Evolutionary conservation across 768 basidiomycete genomes (phyloP).

Genomic region (Termitomyces heimii): DNA sequence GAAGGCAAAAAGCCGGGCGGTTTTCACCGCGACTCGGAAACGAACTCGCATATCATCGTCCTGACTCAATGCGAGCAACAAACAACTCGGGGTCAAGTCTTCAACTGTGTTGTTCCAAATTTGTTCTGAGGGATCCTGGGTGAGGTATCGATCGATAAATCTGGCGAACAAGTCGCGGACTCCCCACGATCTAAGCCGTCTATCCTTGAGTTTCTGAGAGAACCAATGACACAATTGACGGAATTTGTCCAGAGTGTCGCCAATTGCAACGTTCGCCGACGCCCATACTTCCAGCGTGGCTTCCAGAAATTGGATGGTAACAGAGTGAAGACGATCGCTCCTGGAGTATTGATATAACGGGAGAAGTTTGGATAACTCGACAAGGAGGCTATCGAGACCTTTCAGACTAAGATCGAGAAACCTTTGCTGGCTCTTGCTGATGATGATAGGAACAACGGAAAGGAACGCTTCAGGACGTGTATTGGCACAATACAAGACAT

Average conservation of each 20-base stretch:
- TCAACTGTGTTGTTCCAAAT: slow-evolving; percentile 38
- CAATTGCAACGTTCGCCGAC: slow-evolving; percentile 19
- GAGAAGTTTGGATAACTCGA: slow-evolving; percentile 48
- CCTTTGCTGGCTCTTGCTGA: slow-evolving; percentile 49
- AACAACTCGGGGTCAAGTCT: slow-evolving; percentile 29
- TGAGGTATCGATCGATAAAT: slow-evolving; percentile 65
- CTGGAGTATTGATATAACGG: slow-evolving; percentile 46
- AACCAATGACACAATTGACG: slow-evolving; percentile 51
- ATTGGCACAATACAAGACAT: slow-evolving; percentile 41
- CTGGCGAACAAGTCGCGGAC: slow-evolving; percentile 57
- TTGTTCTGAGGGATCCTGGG: slow-evolving; percentile 44
- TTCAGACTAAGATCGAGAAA: slow-evolving; percentile 46
- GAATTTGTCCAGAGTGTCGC: slow-evolving; percentile 38
- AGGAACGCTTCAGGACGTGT: slow-evolving; percentile 46
- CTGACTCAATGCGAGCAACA: slow-evolving; percentile 47
- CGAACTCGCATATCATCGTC: slow-evolving; percentile 84
- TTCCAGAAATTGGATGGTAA: slow-evolving; percentile 57
- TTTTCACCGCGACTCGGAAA: slow-evolving; percentile 63
- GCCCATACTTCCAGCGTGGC: slow-evolving; percentile 62
- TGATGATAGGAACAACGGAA: slow-evolving; percentile 48
- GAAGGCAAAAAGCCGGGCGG: slow-evolving; percentile 50
- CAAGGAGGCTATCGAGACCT: slow-evolving; percentile 48
- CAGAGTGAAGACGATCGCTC: slow-evolving; percentile 44
- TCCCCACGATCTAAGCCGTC: slow-evolving; percentile 54
- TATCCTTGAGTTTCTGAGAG: slow-evolving; percentile 31